Conservation (phyloP, 2,329 filamentous ascomycete species). For the Rhytidhysteron rufulum region DNA sequence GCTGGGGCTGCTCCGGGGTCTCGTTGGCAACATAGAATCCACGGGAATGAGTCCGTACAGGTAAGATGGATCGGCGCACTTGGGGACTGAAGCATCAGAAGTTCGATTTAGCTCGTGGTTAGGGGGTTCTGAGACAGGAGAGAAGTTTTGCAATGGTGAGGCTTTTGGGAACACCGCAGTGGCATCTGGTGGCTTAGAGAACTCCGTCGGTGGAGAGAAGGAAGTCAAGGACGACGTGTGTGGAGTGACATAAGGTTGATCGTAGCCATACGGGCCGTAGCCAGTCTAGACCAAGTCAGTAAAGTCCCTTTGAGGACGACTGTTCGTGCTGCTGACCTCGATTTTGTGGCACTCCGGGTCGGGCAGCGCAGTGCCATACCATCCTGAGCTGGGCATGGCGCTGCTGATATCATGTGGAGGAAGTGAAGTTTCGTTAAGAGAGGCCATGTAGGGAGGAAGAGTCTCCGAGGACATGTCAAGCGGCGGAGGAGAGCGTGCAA, state of each 20-base stretch:
- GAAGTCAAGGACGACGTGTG: constrained; percentile 23
- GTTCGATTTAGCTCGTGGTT: constrained; percentile 14
- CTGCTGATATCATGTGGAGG: constrained; percentile 20
- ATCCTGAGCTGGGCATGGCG: constrained; percentile 20
- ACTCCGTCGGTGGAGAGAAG: constrained; percentile 20
- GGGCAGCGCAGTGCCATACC: constrained; percentile 27
- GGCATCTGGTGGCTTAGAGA: constrained; percentile 19
- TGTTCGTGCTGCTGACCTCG: constrained; percentile 21
- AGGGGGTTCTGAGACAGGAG: constrained; percentile 23
- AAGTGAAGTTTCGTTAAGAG: constrained; percentile 20
- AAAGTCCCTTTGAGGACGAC: constrained; percentile 3
- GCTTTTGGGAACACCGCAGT: constrained; percentile 16
- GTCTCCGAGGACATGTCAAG: constrained; percentile 30
- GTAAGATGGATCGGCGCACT: constrained; percentile 10
- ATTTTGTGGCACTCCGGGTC: constrained; percentile 21
- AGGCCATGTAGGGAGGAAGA: constrained; percentile 25
- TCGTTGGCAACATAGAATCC: constrained; percentile 21
- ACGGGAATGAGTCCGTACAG: constrained; percentile 12
- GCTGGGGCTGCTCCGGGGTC: constrained; percentile 43
- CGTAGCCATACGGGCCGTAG: constrained; percentile 24
- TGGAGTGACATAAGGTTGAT: constrained; percentile 27
- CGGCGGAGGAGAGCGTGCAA: constrained; percentile 22
- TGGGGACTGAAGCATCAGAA: constrained; percentile 17
- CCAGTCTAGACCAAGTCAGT: constrained; percentile 12
- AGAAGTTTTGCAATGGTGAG: constrained; percentile 20